Conservation (phyloP, 2,329 filamentous ascomycete genomes). For the Botrytis byssoidea region DNA sequence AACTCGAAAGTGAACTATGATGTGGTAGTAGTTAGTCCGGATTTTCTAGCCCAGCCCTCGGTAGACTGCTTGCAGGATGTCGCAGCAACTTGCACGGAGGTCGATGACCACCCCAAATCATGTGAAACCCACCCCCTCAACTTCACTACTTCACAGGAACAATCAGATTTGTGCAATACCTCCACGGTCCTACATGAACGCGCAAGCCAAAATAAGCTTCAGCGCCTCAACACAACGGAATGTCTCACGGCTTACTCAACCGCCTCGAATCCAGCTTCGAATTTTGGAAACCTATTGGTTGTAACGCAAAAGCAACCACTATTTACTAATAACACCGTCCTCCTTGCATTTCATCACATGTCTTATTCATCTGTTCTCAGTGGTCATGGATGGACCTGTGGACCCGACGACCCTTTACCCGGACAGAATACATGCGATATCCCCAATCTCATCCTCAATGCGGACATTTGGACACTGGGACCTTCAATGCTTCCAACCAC, state of each 20-base stretch:
- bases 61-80: conserved; percentile 8
- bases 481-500: not conserved
- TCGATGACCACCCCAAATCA: conserved; percentile 15
- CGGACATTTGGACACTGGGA: conserved; percentile 28
- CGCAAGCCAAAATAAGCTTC: conserved; percentile 18
- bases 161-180: conserved; percentile 7
- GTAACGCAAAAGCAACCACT: conserved; percentile 27
- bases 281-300: conserved; percentile 27
- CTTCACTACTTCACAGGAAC: not conserved
- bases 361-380: conserved; percentile 28
- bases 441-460: conserved; percentile 24
- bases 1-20: conserved; percentile 29
- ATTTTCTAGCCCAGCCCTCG: conserved; percentile 19
- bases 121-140: conserved; percentile 4
- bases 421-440: conserved; percentile 29
- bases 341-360: conserved; percentile 28
- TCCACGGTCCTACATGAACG: conserved; percentile 15
- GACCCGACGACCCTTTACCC: conserved; percentile 23
- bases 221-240: conserved; percentile 26
- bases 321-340: conserved; percentile 23
- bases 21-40: conserved; percentile 27
- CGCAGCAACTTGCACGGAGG: conserved; percentile 21
- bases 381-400: conserved; percentile 31
- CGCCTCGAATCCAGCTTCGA: conserved; percentile 21
- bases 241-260: conserved; percentile 30